Percentiles rank a stretch among this genome's conserved stretches.
Conservation (phyloP, 2,329 filamentous ascomycete species). For the Fusarium anguioides region DNA sequence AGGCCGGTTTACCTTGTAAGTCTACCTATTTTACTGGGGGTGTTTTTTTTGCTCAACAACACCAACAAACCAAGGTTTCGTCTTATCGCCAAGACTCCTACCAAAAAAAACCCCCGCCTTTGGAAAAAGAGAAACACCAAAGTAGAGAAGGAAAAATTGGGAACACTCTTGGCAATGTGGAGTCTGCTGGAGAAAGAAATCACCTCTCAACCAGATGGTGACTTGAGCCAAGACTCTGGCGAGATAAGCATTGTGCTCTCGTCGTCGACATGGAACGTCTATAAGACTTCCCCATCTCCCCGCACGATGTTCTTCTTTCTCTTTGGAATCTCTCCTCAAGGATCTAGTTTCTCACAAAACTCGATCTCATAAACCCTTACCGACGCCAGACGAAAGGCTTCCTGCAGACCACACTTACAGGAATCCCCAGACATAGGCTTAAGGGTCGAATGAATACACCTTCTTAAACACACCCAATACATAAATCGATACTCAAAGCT, state of each 20-base stretch:
- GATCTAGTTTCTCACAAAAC: constrained; percentile 20
- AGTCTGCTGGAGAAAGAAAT: constrained; percentile 24
- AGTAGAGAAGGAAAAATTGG: constrained; percentile 44
- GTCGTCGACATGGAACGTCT: constrained; percentile 28
- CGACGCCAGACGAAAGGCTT: constrained; percentile 40
- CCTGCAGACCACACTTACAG: constrained; percentile 33
- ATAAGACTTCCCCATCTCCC: constrained; percentile 42
- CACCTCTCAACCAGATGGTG: constrained; percentile 28
- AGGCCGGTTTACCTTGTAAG: constrained; percentile 18
- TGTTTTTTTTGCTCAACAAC: constrained; percentile 23
- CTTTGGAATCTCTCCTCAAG: constrained; percentile 25
- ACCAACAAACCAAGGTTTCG: constrained; percentile 39
- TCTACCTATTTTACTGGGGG: constrained; percentile 13
- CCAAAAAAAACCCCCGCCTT: constrained; percentile 40
- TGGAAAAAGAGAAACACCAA: constrained; percentile 31
- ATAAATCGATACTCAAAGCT: constrained; percentile 15
- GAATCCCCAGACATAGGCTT: constrained; percentile 38
- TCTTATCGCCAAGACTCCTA: constrained; percentile 42
- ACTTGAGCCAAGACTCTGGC: constrained; percentile 27
- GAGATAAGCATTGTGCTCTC: constrained; percentile 34
- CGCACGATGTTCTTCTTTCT: constrained; percentile 17
- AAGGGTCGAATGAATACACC: constrained; percentile 18
- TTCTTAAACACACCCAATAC: not conserved
- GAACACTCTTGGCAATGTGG: constrained; percentile 41
- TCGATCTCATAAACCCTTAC: constrained; percentile 29